Evolutionary conservation across 2,329 filamentous ascomycete species (phyloP).

Genomic region (Dothideomycetes sp.): DNA sequence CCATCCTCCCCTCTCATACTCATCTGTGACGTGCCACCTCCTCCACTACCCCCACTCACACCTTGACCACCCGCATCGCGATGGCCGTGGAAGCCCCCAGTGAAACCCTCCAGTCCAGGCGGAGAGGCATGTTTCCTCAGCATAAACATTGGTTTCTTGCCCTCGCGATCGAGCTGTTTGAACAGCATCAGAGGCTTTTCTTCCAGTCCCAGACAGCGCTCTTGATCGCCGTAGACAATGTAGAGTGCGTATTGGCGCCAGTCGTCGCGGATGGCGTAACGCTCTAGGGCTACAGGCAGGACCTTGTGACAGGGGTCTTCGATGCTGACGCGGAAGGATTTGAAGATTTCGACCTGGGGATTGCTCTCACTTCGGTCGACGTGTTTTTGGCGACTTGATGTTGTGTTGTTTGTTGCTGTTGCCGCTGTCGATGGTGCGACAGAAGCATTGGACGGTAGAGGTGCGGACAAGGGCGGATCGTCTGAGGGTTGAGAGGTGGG

Average conservation of each 20-base stretch:
- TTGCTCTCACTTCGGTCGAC: constrained; percentile 20
- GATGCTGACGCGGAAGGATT: constrained; percentile 95
- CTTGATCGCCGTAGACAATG: constrained; percentile 97
- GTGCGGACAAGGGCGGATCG: constrained; percentile 5
- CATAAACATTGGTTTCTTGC: constrained; percentile 99
- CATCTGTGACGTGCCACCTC: neutral
- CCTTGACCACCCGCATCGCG: constrained; percentile 1
- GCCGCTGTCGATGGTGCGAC: neutral
- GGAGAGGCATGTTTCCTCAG: constrained; percentile 55
- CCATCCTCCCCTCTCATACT: constrained; percentile 3
- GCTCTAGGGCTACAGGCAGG: constrained; percentile 85
- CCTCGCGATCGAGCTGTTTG: constrained; percentile 94
- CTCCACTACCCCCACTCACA: constrained; percentile 1
- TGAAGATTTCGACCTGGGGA: constrained; percentile 83
- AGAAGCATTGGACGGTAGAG: constrained; percentile 1
- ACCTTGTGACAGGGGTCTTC: constrained; percentile 98
- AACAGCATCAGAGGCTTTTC: constrained; percentile 93
- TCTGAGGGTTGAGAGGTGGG: constrained; percentile 8
- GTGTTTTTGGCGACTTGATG: neutral
- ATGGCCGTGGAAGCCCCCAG: constrained; percentile 27
- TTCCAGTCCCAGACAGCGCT: constrained; percentile 80
- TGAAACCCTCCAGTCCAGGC: constrained; percentile 33
- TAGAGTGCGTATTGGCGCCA: constrained; percentile 97
- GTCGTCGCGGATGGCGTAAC: constrained; percentile 96
- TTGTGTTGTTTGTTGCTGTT: neutral